Percentiles rank a stretch among this genome's conserved stretches.
phyloP scores from a whole-genome alignment of 495 filamentous ascomycete species.

The Xylaria grammica region DNA sequence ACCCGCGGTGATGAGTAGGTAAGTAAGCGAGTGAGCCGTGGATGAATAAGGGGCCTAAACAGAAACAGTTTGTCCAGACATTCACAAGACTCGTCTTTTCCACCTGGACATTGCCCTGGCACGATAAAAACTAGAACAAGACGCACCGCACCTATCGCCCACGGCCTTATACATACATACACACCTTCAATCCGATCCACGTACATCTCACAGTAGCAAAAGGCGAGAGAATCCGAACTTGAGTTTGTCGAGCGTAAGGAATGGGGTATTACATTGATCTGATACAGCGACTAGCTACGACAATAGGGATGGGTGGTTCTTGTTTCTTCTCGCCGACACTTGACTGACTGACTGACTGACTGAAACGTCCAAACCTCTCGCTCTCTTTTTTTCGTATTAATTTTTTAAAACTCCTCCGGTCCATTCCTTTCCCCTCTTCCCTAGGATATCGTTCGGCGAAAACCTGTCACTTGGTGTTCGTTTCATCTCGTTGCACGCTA shows the following conservation, averaged over 20 bases:
- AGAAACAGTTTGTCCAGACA: too few relatives aligned
- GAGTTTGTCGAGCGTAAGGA: slow-evolving; percentile 19
- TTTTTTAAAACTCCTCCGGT: not conserved
- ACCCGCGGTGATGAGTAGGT: too few relatives aligned
- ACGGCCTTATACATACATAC: too few relatives aligned
- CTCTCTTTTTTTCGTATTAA: not conserved
- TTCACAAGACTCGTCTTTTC: too few relatives aligned
- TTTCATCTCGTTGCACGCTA: too few relatives aligned
- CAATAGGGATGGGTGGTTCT: not conserved
- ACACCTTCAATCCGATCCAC: not conserved
- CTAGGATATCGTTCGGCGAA: not conserved
- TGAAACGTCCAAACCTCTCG: not conserved
- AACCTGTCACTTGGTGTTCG: too few relatives aligned
- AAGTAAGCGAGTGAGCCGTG: too few relatives aligned
- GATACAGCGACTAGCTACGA: slow-evolving; percentile 8
- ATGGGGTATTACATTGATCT: slow-evolving; percentile 28
- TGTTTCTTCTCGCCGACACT: not conserved
- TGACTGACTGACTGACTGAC: slow-evolving; percentile 3
- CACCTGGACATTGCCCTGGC: too few relatives aligned
- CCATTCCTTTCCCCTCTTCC: not conserved
- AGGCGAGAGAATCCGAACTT: not conserved
- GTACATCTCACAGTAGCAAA: too few relatives aligned
- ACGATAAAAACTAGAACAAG: too few relatives aligned
- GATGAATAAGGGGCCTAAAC: too few relatives aligned
- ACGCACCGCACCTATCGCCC: too few relatives aligned